phyloP scores from a whole-genome alignment of 2,329 filamentous ascomycete genomes.

The Incumbomyces delicatus region DNA sequence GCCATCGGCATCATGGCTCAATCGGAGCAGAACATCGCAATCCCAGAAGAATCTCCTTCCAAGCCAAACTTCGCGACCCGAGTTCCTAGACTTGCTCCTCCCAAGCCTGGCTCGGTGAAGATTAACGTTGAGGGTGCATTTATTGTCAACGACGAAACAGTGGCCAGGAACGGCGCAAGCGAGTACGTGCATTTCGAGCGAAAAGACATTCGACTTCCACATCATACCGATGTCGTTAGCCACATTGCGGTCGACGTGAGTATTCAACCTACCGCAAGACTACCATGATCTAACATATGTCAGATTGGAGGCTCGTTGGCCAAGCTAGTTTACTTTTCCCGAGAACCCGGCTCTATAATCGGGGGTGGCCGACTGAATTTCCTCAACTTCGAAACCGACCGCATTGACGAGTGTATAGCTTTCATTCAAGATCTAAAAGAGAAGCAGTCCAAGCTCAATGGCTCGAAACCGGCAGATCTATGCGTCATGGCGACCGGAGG shows the following conservation, averaged over 20 bases:
- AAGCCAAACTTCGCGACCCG: constrained; percentile 3
- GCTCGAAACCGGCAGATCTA: constrained; percentile 59
- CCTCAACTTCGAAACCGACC: constrained; percentile 89
- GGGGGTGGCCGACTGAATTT: constrained; percentile 89
- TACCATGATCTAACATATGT: neutral
- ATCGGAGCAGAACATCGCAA: neutral
- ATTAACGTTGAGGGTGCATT: constrained; percentile 97
- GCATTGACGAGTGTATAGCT: constrained; percentile 84
- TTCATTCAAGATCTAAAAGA: constrained; percentile 80
- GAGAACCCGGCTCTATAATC: constrained; percentile 68
- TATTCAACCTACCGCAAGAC: constrained; percentile 17
- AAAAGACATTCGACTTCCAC: constrained; percentile 89
- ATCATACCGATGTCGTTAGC: constrained; percentile 89
- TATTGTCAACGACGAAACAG: constrained; percentile 74
- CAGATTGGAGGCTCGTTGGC: constrained; percentile 92
- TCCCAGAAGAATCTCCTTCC: neutral
- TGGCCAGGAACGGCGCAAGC: constrained; percentile 32
- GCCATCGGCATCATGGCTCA: constrained; percentile 5
- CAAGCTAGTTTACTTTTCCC: constrained; percentile 95
- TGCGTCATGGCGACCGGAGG: constrained; percentile 94
- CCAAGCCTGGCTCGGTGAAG: constrained; percentile 60
- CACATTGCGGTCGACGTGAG: constrained; percentile 93
- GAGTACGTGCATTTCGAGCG: constrained; percentile 60
- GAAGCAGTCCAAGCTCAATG: constrained; percentile 69
- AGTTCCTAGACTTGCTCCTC: constrained; percentile 36